Conservation (phyloP, 148 eudicot species). For the Rheum nobile region DNA sequence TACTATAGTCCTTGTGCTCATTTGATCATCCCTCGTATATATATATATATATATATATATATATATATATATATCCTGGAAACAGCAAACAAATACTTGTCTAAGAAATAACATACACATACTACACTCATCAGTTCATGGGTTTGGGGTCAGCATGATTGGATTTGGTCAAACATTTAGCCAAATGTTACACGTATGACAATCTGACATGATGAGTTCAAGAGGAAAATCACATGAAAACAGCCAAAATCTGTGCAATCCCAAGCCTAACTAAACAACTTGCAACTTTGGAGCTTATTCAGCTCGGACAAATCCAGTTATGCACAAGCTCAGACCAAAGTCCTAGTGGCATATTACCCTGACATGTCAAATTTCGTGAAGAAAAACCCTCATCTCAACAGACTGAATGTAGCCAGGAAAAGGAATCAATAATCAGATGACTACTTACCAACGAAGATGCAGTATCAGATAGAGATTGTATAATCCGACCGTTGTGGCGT, state of each 20-base stretch:
- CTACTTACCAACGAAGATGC: background rate
- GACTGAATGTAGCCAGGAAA: background rate
- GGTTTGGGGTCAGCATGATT: background rate
- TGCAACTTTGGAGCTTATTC: background rate
- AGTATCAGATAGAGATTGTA: no score
- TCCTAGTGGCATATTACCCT: background rate
- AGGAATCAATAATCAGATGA: background rate
- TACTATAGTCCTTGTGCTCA: no score
- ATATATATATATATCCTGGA: background rate
- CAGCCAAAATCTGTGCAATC: background rate
- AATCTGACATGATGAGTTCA: background rate
- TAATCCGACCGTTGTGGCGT: background rate
- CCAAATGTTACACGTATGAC: background rate
- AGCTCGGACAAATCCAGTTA: background rate
- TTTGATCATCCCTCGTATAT: no score
- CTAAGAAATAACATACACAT: no score
- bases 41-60: no score
- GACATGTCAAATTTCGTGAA: background rate
- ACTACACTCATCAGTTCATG: background rate
- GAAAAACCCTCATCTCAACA: background rate
- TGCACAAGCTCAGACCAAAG: background rate
- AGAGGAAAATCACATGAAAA: background rate
- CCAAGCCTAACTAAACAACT: background rate
- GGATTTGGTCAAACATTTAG: slow-evolving; percentile 2
- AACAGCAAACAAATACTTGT: background rate